Evolutionary conservation across 441 rosid genomes (phyloP), one percentile per base, ranked within the genome.

Genomic region (Melastoma candidum): DNA sequence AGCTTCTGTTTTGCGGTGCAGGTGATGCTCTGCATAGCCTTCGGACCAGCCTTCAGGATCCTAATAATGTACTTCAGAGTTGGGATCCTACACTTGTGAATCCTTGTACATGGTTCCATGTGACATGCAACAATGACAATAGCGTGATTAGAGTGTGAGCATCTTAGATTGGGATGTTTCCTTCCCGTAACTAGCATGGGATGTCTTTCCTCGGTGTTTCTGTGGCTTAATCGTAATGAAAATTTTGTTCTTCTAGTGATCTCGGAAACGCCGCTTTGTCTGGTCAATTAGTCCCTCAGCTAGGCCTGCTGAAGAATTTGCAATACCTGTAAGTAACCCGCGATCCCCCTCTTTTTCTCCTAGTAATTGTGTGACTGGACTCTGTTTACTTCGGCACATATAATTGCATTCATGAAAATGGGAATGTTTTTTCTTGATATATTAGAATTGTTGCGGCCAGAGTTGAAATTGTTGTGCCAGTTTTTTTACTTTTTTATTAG

Each of bases 11-110:
- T 52, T 52, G 9, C 39, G 29, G 45, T 58, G 69, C 82, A 90
- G 97, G 97, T 63, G 97, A 90, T 79, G 97, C 97, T 2, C 74
- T 90, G 77, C 97, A 90, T 69, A 84, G 78, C 72, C 66, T 86
- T 60, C 70, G 95, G 63, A 65, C 73, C 63, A 84, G 74, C 68
- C 72, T 90, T 58, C 54, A 57, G 62, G 97, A 89, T 77, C 97
- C 97, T 41, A 82, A 77, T 76, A 89, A 81, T 73, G 90, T 89
- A 48, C 75, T 90, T 61, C 97, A 92, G 72, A 92, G 98, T 72
- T 92, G 98, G 98, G 98, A 92, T 73, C 97, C 98, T 47, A 88
- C 98, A 22, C 95, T 92, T 63, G 98, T 92, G 66, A 92, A 92
- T 58, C 98, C 98, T 48, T 88, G 98, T 74, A 88, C 98, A 12